Conservation (phyloP, 768 basidiomycete genomes). For the Hygrocybe punicea region DNA sequence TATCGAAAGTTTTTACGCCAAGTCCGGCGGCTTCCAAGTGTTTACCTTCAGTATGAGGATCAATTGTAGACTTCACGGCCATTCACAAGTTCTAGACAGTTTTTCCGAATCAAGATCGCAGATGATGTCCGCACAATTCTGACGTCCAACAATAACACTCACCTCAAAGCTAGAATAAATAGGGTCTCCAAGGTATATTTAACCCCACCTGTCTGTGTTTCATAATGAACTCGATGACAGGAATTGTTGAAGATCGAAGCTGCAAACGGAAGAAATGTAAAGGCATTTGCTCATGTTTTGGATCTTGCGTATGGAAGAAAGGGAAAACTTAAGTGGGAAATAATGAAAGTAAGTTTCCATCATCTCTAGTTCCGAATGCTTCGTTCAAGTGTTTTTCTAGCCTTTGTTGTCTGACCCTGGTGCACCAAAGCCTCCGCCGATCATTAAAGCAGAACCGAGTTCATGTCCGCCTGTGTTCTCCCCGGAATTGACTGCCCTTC, state of each 20-base stretch:
- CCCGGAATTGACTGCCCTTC: conserved; percentile 55
- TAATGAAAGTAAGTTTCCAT: conserved; percentile 52
- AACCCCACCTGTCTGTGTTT: conserved; percentile 1
- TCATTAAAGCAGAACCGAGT: conserved; percentile 49
- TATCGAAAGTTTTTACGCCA: conserved; percentile 45
- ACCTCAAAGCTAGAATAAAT: conserved; percentile 43
- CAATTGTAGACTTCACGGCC: neutral
- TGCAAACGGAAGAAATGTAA: conserved; percentile 49
- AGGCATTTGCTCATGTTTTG: conserved; percentile 56
- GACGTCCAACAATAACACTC: conserved; percentile 26
- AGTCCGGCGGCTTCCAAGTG: conserved; percentile 40
- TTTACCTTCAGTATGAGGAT: conserved; percentile 41
- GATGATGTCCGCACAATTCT: conserved; percentile 57
- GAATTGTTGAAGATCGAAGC: conserved; percentile 48
- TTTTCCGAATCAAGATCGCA: conserved; percentile 57
- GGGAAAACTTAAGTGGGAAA: conserved; percentile 65
- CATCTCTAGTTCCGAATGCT: neutral
- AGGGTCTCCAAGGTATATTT: conserved; percentile 48
- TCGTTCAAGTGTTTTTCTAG: conserved; percentile 33
- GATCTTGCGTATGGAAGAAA: conserved; percentile 73
- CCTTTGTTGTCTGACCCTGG: conserved; percentile 51
- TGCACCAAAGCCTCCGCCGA: conserved; percentile 40
- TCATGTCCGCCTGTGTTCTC: conserved; percentile 67
- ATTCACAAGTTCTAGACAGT: conserved; percentile 44
- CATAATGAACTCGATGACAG: conserved; percentile 33